Percentiles rank a stretch among this genome's conserved stretches.
Conservation (phyloP, 176 grass and related monocot genomes). For the Urochloa ruziziensis region DNA sequence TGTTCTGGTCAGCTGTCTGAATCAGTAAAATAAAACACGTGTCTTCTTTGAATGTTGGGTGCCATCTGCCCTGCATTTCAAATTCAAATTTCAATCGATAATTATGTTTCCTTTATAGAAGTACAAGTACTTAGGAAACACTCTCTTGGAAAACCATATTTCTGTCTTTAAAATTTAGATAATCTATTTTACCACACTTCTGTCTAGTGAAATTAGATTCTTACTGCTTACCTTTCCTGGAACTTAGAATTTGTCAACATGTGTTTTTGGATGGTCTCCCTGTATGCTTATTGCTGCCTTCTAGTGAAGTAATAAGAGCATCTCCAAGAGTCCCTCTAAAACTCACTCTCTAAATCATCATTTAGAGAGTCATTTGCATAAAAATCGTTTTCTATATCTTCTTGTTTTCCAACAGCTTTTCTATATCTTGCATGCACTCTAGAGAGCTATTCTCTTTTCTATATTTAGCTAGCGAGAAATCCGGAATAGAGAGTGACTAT, state of each 20-base stretch:
- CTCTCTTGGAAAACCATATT: background rate
- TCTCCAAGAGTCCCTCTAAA: too few species aligned
- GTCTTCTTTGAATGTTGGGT: background rate
- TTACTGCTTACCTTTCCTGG: background rate
- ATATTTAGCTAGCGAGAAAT: too few species aligned
- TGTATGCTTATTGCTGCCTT: constrained; percentile 1
- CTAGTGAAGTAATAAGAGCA: too few species aligned
- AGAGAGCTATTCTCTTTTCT: too few species aligned
- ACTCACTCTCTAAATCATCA: too few species aligned
- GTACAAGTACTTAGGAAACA: background rate
- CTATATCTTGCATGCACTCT: too few species aligned
- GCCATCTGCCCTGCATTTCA: background rate
- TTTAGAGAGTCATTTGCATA: too few species aligned
- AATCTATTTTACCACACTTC: background rate
- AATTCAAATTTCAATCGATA: background rate
- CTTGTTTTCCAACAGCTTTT: too few species aligned
- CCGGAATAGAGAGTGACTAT: too few species aligned
- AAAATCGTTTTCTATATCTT: too few species aligned
- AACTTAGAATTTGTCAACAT: background rate
- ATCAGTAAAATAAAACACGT: background rate
- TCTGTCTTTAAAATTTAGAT: background rate
- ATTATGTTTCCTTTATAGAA: background rate
- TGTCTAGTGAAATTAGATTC: background rate
- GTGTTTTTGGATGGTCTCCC: background rate
- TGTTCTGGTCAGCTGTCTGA: background rate